Conservation (phyloP, 2,329 filamentous ascomycete genomes). For the Aspergillus udagawae region DNA sequence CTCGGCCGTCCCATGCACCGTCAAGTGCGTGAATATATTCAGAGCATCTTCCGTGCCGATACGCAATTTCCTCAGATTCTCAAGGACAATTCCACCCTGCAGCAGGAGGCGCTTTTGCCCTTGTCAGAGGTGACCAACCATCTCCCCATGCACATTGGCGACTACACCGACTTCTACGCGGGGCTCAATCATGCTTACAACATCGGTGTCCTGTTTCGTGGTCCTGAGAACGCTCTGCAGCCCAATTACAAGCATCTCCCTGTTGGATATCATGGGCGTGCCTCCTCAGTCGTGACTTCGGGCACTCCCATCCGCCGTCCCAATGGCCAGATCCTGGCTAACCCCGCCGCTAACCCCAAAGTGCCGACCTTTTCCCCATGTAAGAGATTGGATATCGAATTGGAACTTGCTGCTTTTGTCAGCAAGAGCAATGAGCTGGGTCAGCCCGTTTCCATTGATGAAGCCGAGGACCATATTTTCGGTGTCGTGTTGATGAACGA, state of each 20-base stretch:
- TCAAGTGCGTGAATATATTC: constrained; percentile 65
- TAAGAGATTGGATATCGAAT: constrained; percentile 70
- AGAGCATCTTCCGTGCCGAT: constrained; percentile 59
- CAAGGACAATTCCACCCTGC: constrained; percentile 57
- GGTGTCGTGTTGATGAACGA: constrained; percentile 81
- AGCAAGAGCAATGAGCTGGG: constrained; percentile 63
- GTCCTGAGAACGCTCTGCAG: constrained; percentile 67
- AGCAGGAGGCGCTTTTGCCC: constrained; percentile 56
- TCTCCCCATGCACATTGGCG: constrained; percentile 71
- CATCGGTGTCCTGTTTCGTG: constrained; percentile 68
- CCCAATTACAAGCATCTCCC: constrained; percentile 79
- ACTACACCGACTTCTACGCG: constrained; percentile 84
- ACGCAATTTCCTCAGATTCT: constrained; percentile 60
- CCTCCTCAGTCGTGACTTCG: constrained; percentile 70
- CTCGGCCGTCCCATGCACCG: constrained; percentile 65
- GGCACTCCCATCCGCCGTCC: constrained; percentile 71
- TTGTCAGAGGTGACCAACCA: constrained; percentile 61
- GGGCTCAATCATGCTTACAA: constrained; percentile 75
- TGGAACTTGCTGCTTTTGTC: constrained; percentile 75
- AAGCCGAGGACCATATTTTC: constrained; percentile 70
- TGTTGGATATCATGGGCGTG: constrained; percentile 75
- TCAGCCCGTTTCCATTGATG: constrained; percentile 56
- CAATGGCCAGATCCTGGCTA: constrained; percentile 66
- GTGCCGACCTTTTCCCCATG: constrained; percentile 60
- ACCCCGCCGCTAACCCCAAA: constrained; percentile 60